Conservation (phyloP, 2,329 filamentous ascomycete species). For the Cladophialophora bantiana region DNA sequence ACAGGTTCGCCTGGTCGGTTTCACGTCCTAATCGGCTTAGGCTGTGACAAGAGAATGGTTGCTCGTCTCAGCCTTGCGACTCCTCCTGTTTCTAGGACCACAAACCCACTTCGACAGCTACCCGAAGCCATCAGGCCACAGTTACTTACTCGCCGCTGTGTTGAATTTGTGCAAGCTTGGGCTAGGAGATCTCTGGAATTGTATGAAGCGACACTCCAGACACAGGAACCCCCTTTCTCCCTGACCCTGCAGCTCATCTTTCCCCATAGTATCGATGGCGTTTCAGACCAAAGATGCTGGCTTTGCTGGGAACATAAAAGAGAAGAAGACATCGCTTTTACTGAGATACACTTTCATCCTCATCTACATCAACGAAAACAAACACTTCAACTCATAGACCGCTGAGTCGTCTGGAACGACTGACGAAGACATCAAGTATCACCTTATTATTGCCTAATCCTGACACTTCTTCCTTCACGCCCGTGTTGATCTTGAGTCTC, state of each 20-base stretch:
- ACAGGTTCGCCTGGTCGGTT: neutral
- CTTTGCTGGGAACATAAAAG: neutral
- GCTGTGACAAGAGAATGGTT: neutral
- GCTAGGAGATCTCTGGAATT: neutral
- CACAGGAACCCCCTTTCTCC: neutral
- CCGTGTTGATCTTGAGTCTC: neutral
- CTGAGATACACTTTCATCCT: neutral
- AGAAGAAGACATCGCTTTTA: neutral
- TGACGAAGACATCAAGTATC: neutral
- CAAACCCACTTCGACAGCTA: neutral
- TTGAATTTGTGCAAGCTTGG: neutral
- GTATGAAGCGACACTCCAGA: neutral
- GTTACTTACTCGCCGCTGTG: neutral
- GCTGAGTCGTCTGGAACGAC: neutral
- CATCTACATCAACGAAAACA: neutral
- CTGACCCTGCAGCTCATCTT: neutral
- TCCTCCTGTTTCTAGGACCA: neutral
- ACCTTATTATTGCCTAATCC: neutral
- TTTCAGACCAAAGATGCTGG: neutral
- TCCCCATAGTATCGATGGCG: neutral
- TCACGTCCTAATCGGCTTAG: neutral
- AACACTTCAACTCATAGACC: neutral
- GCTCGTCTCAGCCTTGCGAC: conserved; percentile 11
- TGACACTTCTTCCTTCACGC: neutral
- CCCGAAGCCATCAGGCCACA: neutral